These are phyloP conservation scores for Salix exigua DNA, from an alignment of 345 rosid genomes.

Conservation along the genomic window DNA sequence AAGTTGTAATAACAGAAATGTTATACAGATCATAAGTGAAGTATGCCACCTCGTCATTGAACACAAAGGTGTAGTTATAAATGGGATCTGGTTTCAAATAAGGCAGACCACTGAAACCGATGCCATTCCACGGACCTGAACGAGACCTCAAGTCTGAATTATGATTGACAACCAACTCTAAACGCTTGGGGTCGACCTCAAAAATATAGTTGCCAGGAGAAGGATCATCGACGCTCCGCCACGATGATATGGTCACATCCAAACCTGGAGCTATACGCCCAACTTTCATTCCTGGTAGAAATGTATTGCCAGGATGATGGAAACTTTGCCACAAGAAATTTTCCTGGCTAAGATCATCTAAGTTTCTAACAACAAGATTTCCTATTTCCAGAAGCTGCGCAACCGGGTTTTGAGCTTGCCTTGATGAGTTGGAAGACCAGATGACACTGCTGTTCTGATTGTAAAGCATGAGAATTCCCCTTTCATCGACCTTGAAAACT, in stretches of 20 bases:
- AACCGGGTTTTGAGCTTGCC: not conserved
- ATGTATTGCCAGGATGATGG: not conserved
- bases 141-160: not conserved
- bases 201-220: not conserved
- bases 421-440: constrained; percentile 13
- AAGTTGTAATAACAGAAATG: not conserved
- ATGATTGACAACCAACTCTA: not conserved
- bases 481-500: not conserved
- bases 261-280: not conserved
- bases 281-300: constrained; percentile 7
- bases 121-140: not conserved
- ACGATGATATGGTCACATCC: not conserved
- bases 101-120: constrained; percentile 1
- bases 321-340: constrained; percentile 14
- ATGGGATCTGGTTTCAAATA: not conserved
- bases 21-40: constrained; percentile 1
- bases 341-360: not conserved
- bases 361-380: constrained; percentile 4
- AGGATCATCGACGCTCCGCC: constrained; percentile 1
- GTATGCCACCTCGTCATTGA: not conserved
- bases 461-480: not conserved
- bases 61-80: not conserved
- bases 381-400: constrained; percentile 6
- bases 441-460: not conserved
- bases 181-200: not conserved